Conservation (phyloP, 179 eudicot genomes). For the Pouteria campechiana region DNA sequence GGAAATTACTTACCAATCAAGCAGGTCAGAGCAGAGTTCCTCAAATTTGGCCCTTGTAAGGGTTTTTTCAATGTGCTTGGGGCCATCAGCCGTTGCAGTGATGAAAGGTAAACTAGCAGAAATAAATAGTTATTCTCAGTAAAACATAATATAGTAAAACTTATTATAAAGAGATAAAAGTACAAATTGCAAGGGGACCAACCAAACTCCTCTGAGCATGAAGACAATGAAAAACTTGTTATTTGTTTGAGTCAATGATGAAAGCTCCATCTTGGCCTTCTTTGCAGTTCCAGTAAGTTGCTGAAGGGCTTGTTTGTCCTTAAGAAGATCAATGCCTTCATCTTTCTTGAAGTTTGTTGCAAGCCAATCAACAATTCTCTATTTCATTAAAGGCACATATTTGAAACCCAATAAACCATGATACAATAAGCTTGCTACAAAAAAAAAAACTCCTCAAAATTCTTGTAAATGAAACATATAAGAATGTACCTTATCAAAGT, state of each 20-base stretch:
- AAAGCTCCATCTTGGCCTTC: constrained; percentile 60
- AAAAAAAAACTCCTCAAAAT: too few species aligned
- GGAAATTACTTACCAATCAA: constrained; percentile 97
- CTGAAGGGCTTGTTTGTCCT: constrained; percentile 43
- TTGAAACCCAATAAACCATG: too few species aligned
- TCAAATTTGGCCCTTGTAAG: constrained; percentile 95
- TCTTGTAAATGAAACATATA: too few species aligned
- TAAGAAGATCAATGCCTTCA: constrained; percentile 41
- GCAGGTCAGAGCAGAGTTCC: constrained; percentile 82
- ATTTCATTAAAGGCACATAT: neutral
- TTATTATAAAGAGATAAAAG: too few species aligned
- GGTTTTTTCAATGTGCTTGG: constrained; percentile 92
- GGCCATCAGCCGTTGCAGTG: constrained; percentile 98
- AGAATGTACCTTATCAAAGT: neutral
- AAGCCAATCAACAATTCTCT: constrained; percentile 48
- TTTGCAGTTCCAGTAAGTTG: constrained; percentile 45
- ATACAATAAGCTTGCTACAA: too few species aligned
- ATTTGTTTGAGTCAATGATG: constrained; percentile 47
- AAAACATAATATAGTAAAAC: too few species aligned
- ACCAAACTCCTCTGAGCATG: too few species aligned
- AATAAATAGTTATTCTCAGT: too few species aligned
- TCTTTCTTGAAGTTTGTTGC: constrained; percentile 32
- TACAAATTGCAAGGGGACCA: too few species aligned
- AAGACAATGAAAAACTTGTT: constrained; percentile 37
- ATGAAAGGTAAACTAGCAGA: too few species aligned